Evolutionary conservation across 1,139 yeast genomes (phyloP).

Genomic region (Pichia terricola): DNA sequence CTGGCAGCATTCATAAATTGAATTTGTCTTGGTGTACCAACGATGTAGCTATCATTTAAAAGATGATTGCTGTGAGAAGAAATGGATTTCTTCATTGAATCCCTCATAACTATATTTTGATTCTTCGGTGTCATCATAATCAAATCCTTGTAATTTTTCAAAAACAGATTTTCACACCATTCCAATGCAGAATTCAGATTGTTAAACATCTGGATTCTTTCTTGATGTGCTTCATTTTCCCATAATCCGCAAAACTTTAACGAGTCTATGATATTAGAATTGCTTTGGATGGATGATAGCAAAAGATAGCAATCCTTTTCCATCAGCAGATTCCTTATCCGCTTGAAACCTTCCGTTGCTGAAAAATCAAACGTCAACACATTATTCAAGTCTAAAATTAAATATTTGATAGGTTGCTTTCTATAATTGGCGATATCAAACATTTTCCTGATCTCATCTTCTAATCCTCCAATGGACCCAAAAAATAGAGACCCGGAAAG

Average conservation of each 20-base stretch:
- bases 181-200: conserved; percentile 83
- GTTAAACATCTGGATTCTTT: conserved; percentile 51
- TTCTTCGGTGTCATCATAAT: conserved; percentile 8
- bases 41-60: conserved; percentile 9
- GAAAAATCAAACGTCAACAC: conserved; percentile 80
- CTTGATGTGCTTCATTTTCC: conserved; percentile 33
- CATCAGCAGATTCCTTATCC: conserved; percentile 70
- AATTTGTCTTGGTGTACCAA: conserved; percentile 57
- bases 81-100: not conserved
- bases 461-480: conserved; percentile 92
- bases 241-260: conserved; percentile 67
- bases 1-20: conserved; percentile 57
- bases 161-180: conserved; percentile 91
- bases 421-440: conserved; percentile 47
- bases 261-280: conserved; percentile 51
- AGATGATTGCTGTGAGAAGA: not conserved
- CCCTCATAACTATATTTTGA: not conserved
- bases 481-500: conserved; percentile 83
- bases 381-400: conserved; percentile 76
- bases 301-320: conserved; percentile 65
- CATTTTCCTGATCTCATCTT: conserved; percentile 56
- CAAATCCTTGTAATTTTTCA: conserved; percentile 48
- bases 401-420: conserved; percentile 57
- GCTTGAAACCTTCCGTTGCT: conserved; percentile 91
- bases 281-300: conserved; percentile 62